Conservation (phyloP, 768 basidiomycete genomes). For the Hygrophorus russula region DNA sequence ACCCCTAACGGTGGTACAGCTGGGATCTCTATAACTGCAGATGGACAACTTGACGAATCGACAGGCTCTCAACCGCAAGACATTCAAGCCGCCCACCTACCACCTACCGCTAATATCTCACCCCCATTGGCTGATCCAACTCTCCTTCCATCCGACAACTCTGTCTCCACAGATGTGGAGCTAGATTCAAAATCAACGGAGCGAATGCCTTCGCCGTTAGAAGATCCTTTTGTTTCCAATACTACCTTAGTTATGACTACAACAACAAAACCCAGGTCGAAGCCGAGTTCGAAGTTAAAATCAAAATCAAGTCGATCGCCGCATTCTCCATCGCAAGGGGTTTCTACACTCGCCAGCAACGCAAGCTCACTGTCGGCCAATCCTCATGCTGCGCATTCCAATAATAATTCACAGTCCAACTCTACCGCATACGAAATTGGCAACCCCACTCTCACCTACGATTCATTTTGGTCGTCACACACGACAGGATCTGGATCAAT, state of each 20-base stretch:
- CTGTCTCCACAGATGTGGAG: too few relatives aligned
- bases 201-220: not conserved
- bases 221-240: not conserved
- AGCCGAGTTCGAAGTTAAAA: not conserved
- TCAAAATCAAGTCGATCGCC: conserved; percentile 6
- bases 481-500: conserved; percentile 15
- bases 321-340: conserved; percentile 9
- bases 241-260: not conserved
- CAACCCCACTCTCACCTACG: conserved; percentile 38
- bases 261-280: not conserved
- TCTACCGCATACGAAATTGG: conserved; percentile 17
- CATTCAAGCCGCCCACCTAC: too few relatives aligned
- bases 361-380: not conserved
- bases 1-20: too few relatives aligned
- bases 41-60: too few relatives aligned
- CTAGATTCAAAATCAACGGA: too few relatives aligned
- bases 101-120: too few relatives aligned
- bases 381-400: not conserved
- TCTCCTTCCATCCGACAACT: too few relatives aligned
- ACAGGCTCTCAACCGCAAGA: too few relatives aligned
- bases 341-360: conserved; percentile 9
- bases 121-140: too few relatives aligned
- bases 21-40: too few relatives aligned
- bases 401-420: conserved; percentile 9
- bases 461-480: conserved; percentile 54